Percentiles rank a stretch among this genome's conserved stretches.
phyloP scores from a whole-genome alignment of 129 eudicot species.

The Arctium minus region DNA sequence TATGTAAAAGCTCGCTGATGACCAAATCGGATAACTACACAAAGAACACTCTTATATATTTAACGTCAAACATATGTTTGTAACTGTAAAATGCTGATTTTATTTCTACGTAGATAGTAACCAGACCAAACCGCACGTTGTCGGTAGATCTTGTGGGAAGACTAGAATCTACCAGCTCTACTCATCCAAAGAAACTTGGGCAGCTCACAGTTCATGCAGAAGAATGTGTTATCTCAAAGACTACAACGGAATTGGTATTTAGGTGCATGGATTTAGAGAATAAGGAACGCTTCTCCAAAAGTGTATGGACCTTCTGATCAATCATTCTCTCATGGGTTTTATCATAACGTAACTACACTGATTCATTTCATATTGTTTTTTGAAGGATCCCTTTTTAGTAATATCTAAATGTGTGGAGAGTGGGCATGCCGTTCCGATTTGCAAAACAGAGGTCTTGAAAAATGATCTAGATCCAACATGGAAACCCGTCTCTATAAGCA shows the following conservation, averaged over 20 bases:
- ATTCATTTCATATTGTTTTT: constrained; percentile 25
- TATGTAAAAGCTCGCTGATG: neutral
- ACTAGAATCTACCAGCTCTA: constrained; percentile 46
- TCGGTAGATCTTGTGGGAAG: constrained; percentile 55
- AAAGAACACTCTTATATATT: neutral
- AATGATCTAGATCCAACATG: constrained; percentile 78
- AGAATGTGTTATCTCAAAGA: constrained; percentile 82
- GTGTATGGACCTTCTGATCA: constrained; percentile 48
- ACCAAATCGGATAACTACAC: neutral
- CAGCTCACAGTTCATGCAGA: constrained; percentile 80
- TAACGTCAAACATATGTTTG: neutral
- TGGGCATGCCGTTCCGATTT: constrained; percentile 67
- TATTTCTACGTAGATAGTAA: constrained; percentile 62
- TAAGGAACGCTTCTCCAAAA: constrained; percentile 89
- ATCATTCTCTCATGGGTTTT: neutral
- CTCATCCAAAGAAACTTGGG: constrained; percentile 50
- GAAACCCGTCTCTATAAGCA: constrained; percentile 71
- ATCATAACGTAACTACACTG: neutral
- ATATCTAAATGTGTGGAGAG: constrained; percentile 70
- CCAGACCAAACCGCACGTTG: constrained; percentile 57
- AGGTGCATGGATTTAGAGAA: constrained; percentile 90
- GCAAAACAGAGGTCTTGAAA: constrained; percentile 88
- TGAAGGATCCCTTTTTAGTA: constrained; percentile 90
- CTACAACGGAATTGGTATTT: constrained; percentile 66
- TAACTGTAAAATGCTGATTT: constrained; percentile 26